Conservation (phyloP, 495 filamentous ascomycete species). For the Penicillium ucsense region DNA sequence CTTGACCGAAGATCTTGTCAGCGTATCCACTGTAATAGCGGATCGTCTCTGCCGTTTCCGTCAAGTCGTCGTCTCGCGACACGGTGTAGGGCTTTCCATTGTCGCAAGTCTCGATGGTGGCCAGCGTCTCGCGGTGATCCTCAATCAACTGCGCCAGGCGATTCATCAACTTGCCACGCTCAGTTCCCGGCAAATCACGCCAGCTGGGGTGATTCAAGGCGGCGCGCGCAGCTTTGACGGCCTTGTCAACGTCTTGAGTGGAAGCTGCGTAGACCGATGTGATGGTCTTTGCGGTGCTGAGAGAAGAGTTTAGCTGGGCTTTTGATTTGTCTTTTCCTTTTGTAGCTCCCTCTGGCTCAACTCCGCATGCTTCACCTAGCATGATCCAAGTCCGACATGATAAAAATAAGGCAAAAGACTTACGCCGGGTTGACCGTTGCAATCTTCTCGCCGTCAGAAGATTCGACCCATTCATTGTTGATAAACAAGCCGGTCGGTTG, state of each 20-base stretch:
- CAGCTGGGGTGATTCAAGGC: conserved; percentile 73
- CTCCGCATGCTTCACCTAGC: too few species aligned
- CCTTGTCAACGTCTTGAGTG: conserved; percentile 66
- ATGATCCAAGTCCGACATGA: too few species aligned
- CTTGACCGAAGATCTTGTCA: conserved; percentile 84
- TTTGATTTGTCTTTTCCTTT: too few species aligned
- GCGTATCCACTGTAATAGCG: conserved; percentile 84
- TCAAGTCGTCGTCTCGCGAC: conserved; percentile 60
- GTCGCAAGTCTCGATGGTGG: conserved; percentile 88
- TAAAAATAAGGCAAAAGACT: conserved; percentile 22
- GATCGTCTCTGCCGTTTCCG: conserved; percentile 57
- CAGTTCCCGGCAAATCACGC: conserved; percentile 59
- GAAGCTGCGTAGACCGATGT: conserved; percentile 75
- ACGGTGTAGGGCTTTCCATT: conserved; percentile 81
- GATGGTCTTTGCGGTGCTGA: conserved; percentile 65
- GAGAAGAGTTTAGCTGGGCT: too few species aligned
- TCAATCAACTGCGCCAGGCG: conserved; percentile 66
- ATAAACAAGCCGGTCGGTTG: conserved; percentile 82
- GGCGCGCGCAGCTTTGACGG: conserved; percentile 70
- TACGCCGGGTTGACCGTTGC: conserved; percentile 72
- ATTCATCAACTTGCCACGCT: conserved; percentile 65
- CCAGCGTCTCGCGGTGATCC: conserved; percentile 58
- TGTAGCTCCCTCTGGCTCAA: too few species aligned
- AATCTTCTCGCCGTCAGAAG: conserved; percentile 60
- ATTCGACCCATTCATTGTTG: conserved; percentile 84